Evolutionary conservation across 1,284 basidiomycete species (phyloP).

Genomic region (Papiliotrema nemorosa): DNA sequence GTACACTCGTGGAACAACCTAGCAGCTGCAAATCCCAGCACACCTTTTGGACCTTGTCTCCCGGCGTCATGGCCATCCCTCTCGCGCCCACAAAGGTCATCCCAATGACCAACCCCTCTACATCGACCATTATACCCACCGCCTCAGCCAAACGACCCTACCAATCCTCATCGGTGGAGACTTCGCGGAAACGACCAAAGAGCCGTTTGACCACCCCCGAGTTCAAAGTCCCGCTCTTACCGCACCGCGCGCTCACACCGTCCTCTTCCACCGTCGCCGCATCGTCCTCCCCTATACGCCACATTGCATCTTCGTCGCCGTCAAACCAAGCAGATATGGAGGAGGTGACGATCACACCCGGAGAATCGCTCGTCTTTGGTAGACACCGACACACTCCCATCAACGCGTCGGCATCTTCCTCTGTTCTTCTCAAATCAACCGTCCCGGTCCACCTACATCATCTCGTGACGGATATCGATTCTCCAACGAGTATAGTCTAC

Average conservation of each 20-base stretch:
- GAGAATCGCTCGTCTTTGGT: conserved; percentile 36
- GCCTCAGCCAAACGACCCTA: neutral
- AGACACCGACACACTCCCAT: conserved; percentile 27
- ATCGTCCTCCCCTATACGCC: conserved; percentile 35
- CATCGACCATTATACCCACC: neutral
- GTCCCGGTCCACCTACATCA: conserved; percentile 12
- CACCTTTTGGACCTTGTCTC: neutral
- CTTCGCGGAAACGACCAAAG: neutral
- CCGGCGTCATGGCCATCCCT: neutral
- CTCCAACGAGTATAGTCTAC: conserved; percentile 22
- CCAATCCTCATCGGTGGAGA: neutral
- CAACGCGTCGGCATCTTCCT: neutral
- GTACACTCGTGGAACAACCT: no score
- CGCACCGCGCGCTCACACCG: conserved; percentile 27
- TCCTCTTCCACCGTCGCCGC: conserved; percentile 42
- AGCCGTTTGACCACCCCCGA: neutral
- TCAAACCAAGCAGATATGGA: conserved; percentile 3
- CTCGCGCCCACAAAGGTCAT: neutral
- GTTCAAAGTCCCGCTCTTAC: conserved; percentile 22
- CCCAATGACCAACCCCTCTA: neutral
- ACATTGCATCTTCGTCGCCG: conserved; percentile 12
- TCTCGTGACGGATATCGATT: conserved; percentile 7
- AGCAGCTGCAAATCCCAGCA: no score
- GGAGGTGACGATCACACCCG: conserved; percentile 10
- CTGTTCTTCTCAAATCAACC: conserved; percentile 4